phyloP scores from a whole-genome alignment of 371 early-diverging fungal species.

The Sporodiniella umbellata region DNA sequence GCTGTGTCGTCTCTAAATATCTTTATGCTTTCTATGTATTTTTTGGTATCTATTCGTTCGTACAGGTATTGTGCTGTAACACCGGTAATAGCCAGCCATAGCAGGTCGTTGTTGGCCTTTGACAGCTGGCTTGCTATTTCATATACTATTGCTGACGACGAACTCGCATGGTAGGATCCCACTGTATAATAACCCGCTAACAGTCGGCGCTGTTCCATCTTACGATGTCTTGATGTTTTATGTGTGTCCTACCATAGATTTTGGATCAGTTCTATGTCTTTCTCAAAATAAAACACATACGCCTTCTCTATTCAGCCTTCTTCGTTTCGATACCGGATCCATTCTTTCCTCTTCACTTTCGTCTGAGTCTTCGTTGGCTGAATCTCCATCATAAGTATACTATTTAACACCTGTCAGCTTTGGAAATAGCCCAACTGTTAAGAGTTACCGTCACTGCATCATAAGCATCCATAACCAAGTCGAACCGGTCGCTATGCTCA shows the following conservation, averaged over 20 bases:
- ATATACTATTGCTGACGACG: slow-evolving; percentile 57
- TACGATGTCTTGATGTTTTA: slow-evolving; percentile 2
- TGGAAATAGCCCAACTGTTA: no score
- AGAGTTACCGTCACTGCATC: slow-evolving; percentile 60
- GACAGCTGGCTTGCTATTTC: slow-evolving; percentile 54
- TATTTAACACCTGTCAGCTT: no score
- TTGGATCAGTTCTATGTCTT: background rate
- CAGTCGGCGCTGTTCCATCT: slow-evolving; percentile 26
- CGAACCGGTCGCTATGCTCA: slow-evolving; percentile 61
- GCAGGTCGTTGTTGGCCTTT: slow-evolving; percentile 51
- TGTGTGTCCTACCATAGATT: background rate
- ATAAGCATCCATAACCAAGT: slow-evolving; percentile 63
- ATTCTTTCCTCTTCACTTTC: slow-evolving; percentile 17
- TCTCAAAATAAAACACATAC: slow-evolving; percentile 1
- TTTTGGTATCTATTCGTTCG: slow-evolving; percentile 57
- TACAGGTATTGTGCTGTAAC: slow-evolving; percentile 68
- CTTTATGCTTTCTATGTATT: slow-evolving; percentile 51
- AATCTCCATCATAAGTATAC: slow-evolving; percentile 18
- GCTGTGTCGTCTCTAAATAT: slow-evolving; percentile 60
- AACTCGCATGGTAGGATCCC: slow-evolving; percentile 56
- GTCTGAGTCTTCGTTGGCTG: slow-evolving; percentile 25
- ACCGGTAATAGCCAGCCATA: slow-evolving; percentile 74
- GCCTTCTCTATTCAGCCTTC: slow-evolving; percentile 21
- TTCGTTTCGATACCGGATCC: slow-evolving; percentile 27
- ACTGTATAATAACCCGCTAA: slow-evolving; percentile 56